Base-by-base conservation (phyloP, 306 rosid species). In the Mimosa bimucronata region DNA sequence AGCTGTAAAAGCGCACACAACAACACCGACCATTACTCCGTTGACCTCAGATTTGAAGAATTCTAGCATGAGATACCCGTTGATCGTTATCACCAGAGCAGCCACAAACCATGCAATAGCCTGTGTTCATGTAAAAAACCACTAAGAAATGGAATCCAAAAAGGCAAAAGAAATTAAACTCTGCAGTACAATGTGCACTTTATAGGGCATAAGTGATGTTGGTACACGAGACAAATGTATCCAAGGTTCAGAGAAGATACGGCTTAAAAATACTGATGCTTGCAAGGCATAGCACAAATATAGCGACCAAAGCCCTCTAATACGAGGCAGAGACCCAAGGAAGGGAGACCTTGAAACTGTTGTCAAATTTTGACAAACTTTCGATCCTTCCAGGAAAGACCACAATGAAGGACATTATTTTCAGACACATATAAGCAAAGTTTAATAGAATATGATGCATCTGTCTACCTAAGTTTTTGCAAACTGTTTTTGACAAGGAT, bases 31-130 rank as follows among this genome's bases (percentile, higher is more conserved):
- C 30, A 77, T 38, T 55, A 75, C 81, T 66, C 99, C 97, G 4
- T 73, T 87, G 84, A 87, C 98, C 83, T 93, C 97, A 16, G 87
- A 40, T 10, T 90, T 80, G 89, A 96, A 86, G 94, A 91, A 96
- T 50, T 90, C 94, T 76, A 91, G 45, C 88, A 93, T 75, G 28
- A 96, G 94, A 86, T 96, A 93, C 55, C 98, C 99, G 55, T 96
- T 96, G 65, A 96, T 96, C 75, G 86, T 86, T 53, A 93, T 96
- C 89, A 96, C 99, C 74, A 96, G 88, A 37, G 80, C 94, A 67
- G 99, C 97, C 88, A 96, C 99, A n/a, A 86, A 79, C 99, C 99
- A 96, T 15, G 99, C 85, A 26, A 83, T 52, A 29, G 34, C 83
- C 99, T 96, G 89, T 61, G 77, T 16, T 42, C 73, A 70, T 76